A percentile compares a stretch with the other conserved stretches of the same genome.
Evolutionary conservation across 495 filamentous ascomycete genomes (phyloP).

Genomic region (Annulohypoxylon bovei): DNA sequence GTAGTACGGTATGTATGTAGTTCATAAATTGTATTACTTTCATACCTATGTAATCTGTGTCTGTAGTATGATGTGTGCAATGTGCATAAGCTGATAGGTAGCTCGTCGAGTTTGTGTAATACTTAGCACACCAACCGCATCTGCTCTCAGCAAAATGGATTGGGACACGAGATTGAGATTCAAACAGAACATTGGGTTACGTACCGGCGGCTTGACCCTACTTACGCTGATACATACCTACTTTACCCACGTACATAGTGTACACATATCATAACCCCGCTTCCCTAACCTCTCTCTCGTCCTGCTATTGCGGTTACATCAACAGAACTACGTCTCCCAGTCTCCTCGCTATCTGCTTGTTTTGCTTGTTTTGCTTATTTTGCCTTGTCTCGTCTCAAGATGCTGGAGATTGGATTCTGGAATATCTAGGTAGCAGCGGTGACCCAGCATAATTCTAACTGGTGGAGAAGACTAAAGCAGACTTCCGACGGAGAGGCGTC

Average conservation of each 20-base stretch:
- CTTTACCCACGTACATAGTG: not conserved
- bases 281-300: slow-evolving; percentile 13
- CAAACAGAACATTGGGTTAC: not conserved
- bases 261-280: slow-evolving; percentile 13
- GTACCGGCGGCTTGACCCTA: not conserved
- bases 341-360: slow-evolving; percentile 10
- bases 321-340: not conserved
- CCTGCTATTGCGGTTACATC: slow-evolving; percentile 3
- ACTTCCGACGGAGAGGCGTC: slow-evolving; percentile 24
- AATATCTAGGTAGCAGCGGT: not conserved
- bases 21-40: not conserved
- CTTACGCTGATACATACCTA: not conserved
- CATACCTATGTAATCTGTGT: not conserved
- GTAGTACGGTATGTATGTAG: not conserved
- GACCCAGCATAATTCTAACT: slow-evolving; percentile 17
- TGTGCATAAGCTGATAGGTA: not conserved
- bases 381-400: slow-evolving; percentile 23
- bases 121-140: not conserved
- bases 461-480: slow-evolving; percentile 35
- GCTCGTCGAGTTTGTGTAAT: slow-evolving; percentile 7
- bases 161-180: slow-evolving; percentile 20
- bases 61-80: not conserved
- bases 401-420: slow-evolving; percentile 9
- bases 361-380: slow-evolving; percentile 11
- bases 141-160: slow-evolving; percentile 1